These are phyloP conservation scores for Cercospora sojina DNA, from an alignment of 2,329 filamentous ascomycete species.

Conservation along the genomic window DNA sequence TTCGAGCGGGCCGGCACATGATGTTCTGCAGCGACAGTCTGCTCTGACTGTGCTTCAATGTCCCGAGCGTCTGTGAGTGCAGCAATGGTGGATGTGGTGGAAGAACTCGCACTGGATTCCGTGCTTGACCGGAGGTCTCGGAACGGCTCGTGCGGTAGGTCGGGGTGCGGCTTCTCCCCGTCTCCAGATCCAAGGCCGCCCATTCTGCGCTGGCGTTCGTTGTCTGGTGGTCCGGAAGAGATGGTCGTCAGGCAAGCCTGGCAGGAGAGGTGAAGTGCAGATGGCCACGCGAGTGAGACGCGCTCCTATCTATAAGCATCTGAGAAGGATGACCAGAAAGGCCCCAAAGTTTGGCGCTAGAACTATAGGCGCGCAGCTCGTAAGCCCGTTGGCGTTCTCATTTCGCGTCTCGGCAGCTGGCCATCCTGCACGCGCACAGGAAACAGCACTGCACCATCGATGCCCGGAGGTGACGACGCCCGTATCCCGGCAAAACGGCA, in stretches of 20 bases:
- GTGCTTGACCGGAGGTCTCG: constrained; percentile 16
- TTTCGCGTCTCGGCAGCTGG: constrained; percentile 8
- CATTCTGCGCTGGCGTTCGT: constrained; percentile 1
- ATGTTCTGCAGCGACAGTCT: constrained; percentile 22
- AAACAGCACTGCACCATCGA: not conserved
- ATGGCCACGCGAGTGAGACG: not conserved
- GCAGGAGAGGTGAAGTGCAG: constrained; percentile 1
- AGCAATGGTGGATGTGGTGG: constrained; percentile 1
- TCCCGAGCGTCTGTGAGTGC: constrained; percentile 7
- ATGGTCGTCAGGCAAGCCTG: not conserved
- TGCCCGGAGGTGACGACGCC: not conserved
- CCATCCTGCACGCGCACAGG: not conserved
- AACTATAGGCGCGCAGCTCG: not conserved
- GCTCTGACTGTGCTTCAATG: constrained; percentile 13
- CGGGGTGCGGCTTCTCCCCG: constrained; percentile 8
- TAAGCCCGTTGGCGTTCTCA: not conserved
- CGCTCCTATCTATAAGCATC: constrained; percentile 1
- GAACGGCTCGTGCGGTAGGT: constrained; percentile 7
- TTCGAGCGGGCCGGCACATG: constrained; percentile 26
- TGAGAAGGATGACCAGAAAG: constrained; percentile 1
- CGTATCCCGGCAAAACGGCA: not conserved
- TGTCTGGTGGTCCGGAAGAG: not conserved
- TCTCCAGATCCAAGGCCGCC: not conserved
- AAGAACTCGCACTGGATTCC: constrained; percentile 11
- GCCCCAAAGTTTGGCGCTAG: not conserved